These are phyloP conservation scores for Graphilbum ipis-grandicollis DNA, from an alignment of 2,329 filamentous ascomycete species.

Conservation along the genomic window DNA sequence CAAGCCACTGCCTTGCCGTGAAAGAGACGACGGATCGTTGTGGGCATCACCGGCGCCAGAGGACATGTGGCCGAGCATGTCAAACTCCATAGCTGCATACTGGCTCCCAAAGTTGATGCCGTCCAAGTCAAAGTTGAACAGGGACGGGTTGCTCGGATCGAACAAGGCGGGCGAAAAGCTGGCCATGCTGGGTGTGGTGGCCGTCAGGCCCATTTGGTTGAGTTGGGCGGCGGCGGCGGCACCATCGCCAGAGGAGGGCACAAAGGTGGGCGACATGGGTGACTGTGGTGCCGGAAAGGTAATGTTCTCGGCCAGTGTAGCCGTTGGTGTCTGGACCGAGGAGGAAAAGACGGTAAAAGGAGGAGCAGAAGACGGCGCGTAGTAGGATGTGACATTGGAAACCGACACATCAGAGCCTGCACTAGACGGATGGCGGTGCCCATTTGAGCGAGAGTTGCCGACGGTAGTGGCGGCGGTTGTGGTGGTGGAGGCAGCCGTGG, in stretches of 20 bases:
- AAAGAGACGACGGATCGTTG: constrained; percentile 37
- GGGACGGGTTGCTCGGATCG: constrained; percentile 76
- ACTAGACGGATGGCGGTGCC: constrained; percentile 28
- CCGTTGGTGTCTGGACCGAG: constrained; percentile 25
- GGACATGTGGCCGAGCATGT: constrained; percentile 91
- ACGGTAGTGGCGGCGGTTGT: constrained; percentile 24
- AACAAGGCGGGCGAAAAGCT: constrained; percentile 48
- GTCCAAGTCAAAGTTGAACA: constrained; percentile 93
- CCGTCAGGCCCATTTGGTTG: constrained; percentile 28
- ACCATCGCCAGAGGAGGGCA: constrained; percentile 23
- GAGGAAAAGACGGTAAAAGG: constrained; percentile 35
- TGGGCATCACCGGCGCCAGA: constrained; percentile 72
- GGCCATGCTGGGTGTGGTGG: constrained; percentile 30
- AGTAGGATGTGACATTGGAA: constrained; percentile 23
- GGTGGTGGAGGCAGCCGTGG: no score
- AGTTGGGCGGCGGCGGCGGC: constrained; percentile 26
- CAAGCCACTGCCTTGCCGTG: constrained; percentile 14
- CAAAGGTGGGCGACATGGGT: constrained; percentile 59
- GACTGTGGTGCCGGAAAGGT: constrained; percentile 50
- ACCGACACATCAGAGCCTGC: constrained; percentile 25
- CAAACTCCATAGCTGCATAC: constrained; percentile 88
- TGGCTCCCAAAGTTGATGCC: constrained; percentile 91
- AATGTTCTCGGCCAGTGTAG: constrained; percentile 27
- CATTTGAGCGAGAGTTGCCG: constrained; percentile 25
- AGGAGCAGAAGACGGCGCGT: constrained; percentile 25